A percentile compares a stretch with the other conserved stretches of the same genome.
These are phyloP conservation scores for Suillus variegatus DNA, from an alignment of 768 basidiomycete genomes.

Conservation along the genomic window DNA sequence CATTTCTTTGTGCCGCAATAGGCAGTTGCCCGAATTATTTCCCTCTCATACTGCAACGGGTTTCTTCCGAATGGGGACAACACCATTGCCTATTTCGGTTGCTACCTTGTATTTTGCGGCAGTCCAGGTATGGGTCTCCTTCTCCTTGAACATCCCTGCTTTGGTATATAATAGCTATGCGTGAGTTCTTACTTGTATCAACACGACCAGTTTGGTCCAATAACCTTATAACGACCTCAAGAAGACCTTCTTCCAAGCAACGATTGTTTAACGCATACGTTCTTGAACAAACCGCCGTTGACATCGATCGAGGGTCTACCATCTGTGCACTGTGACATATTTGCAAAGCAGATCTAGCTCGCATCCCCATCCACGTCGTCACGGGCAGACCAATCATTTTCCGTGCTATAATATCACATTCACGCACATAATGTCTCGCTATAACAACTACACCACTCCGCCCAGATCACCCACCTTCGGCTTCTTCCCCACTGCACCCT, in stretches of 20 bases:
- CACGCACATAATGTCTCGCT: slow-evolving; percentile 45
- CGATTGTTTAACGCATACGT: slow-evolving; percentile 14
- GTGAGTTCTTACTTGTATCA: slow-evolving; percentile 9
- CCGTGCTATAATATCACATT: slow-evolving; percentile 8
- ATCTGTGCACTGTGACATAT: slow-evolving; percentile 11
- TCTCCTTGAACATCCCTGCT: slow-evolving; percentile 12
- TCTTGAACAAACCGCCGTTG: neutral
- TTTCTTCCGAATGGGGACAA: slow-evolving; percentile 24
- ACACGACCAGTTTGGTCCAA: slow-evolving; percentile 17
- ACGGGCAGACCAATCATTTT: slow-evolving; percentile 8
- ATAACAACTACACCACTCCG: slow-evolving; percentile 36
- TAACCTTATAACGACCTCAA: slow-evolving; percentile 10
- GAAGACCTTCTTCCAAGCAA: slow-evolving; percentile 10
- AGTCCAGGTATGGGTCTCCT: slow-evolving; percentile 1
- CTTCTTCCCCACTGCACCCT: slow-evolving; percentile 56
- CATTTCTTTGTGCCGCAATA: slow-evolving; percentile 14
- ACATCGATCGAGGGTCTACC: neutral
- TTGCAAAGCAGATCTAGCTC: neutral
- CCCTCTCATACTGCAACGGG: neutral
- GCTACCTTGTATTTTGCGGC: slow-evolving; percentile 26
- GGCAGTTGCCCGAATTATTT: slow-evolving; percentile 9
- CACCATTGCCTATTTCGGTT: slow-evolving; percentile 18
- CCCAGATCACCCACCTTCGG: slow-evolving; percentile 59
- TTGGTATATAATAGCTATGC: slow-evolving; percentile 29
- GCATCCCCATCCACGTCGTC: neutral